phyloP scores from a whole-genome alignment of 1,284 basidiomycete species.

The Anthracocystis setariae region DNA sequence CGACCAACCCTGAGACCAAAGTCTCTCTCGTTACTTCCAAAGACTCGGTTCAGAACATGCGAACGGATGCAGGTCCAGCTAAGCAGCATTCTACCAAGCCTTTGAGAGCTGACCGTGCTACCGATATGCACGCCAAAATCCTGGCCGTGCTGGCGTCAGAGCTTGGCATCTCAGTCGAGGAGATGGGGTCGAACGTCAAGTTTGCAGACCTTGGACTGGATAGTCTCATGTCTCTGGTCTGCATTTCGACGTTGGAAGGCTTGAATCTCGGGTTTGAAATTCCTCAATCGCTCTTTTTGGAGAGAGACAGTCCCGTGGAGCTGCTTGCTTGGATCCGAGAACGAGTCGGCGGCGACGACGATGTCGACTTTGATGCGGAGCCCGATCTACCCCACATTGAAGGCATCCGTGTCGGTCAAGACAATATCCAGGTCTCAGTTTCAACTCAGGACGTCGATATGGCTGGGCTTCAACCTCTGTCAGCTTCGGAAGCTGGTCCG shows the following conservation, averaged over 20 bases:
- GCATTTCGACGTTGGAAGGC: slow-evolving; percentile 41
- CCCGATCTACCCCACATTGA: neutral
- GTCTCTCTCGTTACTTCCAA: neutral
- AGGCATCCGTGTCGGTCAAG: neutral
- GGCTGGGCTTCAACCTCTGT: too few species aligned
- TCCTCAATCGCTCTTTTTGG: slow-evolving; percentile 48
- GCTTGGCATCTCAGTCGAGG: slow-evolving; percentile 30
- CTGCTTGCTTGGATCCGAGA: slow-evolving; percentile 30
- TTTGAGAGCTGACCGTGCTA: slow-evolving; percentile 1
- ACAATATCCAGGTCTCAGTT: too few species aligned
- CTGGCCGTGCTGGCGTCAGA: slow-evolving; percentile 33
- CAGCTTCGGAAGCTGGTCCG: neutral
- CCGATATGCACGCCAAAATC: slow-evolving; percentile 16
- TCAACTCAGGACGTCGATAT: neutral
- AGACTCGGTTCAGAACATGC: neutral
- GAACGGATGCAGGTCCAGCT: neutral
- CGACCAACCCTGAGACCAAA: neutral
- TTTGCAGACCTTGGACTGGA: slow-evolving; percentile 50
- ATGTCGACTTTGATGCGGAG: neutral
- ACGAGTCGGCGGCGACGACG: slow-evolving; percentile 15
- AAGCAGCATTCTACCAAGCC: neutral
- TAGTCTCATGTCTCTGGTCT: slow-evolving; percentile 50
- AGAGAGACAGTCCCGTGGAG: slow-evolving; percentile 38
- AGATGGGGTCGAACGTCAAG: slow-evolving; percentile 33
- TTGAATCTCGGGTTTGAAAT: slow-evolving; percentile 32